Evolutionary conservation across 2,329 filamentous ascomycete genomes (phyloP).

Genomic region (Alternaria dauci): DNA sequence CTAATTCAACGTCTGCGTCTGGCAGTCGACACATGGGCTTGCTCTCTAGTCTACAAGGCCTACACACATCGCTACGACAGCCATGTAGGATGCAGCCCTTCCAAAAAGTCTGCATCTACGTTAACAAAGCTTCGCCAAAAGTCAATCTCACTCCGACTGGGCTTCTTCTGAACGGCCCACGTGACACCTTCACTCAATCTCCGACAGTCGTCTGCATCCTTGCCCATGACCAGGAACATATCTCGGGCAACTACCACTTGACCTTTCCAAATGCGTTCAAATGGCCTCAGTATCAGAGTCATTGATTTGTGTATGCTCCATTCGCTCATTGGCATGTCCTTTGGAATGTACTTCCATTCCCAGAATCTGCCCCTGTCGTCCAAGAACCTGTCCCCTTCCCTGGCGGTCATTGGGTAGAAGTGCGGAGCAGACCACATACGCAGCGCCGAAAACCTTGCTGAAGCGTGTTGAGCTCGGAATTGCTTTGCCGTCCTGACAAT

Average conservation of each 20-base stretch:
- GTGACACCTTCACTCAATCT: constrained; percentile 52
- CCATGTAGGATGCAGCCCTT: constrained; percentile 54
- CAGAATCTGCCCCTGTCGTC: constrained; percentile 56
- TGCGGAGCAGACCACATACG: constrained; percentile 59
- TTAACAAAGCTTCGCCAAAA: constrained; percentile 62
- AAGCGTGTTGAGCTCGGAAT: constrained; percentile 37
- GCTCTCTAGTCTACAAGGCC: background rate
- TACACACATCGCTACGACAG: constrained; percentile 3
- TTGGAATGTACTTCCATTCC: constrained; percentile 60
- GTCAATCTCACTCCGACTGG: constrained; percentile 60
- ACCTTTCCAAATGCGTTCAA: constrained; percentile 40
- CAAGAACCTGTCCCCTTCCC: constrained; percentile 52
- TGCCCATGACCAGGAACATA: constrained; percentile 58
- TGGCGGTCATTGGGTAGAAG: constrained; percentile 60
- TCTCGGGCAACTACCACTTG: constrained; percentile 55
- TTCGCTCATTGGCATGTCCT: constrained; percentile 57
- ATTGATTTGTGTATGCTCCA: constrained; percentile 56
- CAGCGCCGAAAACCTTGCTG: constrained; percentile 55
- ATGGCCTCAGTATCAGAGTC: constrained; percentile 41
- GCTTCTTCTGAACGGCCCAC: constrained; percentile 58
- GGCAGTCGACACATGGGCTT: background rate
- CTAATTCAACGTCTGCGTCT: background rate
- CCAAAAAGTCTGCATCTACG: constrained; percentile 57
- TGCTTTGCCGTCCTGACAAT: constrained; percentile 44
- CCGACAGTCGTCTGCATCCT: constrained; percentile 53